These are phyloP conservation scores for Domatiomyces catenatus DNA, from an alignment of 2,329 filamentous ascomycete species.

Conservation along the genomic window DNA sequence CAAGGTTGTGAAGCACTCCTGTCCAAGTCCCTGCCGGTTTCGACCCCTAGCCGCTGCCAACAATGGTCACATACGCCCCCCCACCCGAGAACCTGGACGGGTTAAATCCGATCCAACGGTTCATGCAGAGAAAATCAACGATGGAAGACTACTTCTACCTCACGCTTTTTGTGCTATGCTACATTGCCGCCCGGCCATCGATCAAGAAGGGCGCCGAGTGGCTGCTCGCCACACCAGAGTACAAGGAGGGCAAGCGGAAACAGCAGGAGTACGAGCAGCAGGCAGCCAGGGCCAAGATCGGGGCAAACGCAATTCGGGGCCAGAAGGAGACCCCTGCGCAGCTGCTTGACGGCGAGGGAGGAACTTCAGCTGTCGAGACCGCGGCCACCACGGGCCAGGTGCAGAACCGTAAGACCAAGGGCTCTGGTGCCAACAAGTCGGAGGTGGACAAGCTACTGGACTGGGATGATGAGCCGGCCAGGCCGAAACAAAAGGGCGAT, in stretches of 20 bases:
- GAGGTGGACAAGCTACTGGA: constrained; percentile 14
- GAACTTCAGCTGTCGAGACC: background rate
- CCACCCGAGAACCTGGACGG: constrained; percentile 12
- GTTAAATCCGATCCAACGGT: constrained; percentile 16
- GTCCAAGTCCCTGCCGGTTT: background rate
- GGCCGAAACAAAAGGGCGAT: constrained; percentile 7
- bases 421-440: constrained; percentile 9
- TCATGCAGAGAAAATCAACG: constrained; percentile 14
- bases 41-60: background rate
- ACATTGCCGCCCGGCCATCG: constrained; percentile 13
- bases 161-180: constrained; percentile 11
- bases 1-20: background rate
- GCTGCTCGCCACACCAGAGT: constrained; percentile 7
- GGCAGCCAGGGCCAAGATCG: constrained; percentile 11
- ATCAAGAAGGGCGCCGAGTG: constrained; percentile 12
- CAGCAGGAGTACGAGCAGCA: constrained; percentile 7
- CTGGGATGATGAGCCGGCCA: constrained; percentile 16
- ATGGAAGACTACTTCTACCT: constrained; percentile 14
- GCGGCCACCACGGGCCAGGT: constrained; percentile 6
- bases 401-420: constrained; percentile 14
- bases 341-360: background rate
- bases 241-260: constrained; percentile 8
- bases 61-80: constrained; percentile 14
- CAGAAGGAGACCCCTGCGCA: constrained; percentile 1
- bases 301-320: constrained; percentile 13